Percentiles rank a stretch among this genome's conserved stretches.
Evolutionary conservation across 2,329 filamentous ascomycete genomes (phyloP).

Genomic region (Colletotrichum horii): DNA sequence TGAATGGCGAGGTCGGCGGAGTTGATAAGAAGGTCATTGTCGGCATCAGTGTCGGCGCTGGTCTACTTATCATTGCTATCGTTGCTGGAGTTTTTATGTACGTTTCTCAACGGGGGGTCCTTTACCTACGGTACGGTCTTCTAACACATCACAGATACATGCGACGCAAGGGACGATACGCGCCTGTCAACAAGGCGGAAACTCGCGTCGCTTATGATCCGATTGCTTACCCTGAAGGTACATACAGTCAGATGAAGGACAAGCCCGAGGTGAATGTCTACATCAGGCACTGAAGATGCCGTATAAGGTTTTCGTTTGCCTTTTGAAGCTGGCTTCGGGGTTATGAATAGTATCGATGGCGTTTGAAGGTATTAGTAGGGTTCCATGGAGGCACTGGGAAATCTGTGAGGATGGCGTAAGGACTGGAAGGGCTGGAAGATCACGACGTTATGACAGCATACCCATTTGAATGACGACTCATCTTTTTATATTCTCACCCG

Average conservation of each 20-base stretch:
- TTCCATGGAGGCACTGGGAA: background rate
- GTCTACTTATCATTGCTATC: conserved; percentile 41
- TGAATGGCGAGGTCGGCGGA: conserved; percentile 33
- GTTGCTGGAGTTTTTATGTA: conserved; percentile 25
- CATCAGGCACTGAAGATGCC: background rate
- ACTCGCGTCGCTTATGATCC: background rate
- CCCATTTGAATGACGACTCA: background rate
- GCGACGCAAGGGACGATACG: background rate
- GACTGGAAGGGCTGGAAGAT: background rate
- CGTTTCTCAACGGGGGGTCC: background rate
- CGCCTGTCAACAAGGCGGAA: background rate
- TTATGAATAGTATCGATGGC: background rate
- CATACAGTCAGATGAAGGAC: background rate
- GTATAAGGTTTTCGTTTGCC: rapidly evolving
- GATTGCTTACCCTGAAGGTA: background rate
- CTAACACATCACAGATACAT: background rate
- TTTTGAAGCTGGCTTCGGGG: background rate
- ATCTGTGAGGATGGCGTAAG: rapidly evolving
- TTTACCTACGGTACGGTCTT: rapidly evolving
- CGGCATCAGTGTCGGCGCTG: conserved; percentile 52
- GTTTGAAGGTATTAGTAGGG: background rate
- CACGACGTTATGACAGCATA: background rate
- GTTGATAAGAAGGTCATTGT: conserved; percentile 51
- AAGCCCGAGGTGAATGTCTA: background rate
- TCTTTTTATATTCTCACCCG: rapidly evolving